Base-by-base conservation (phyloP, 2,329 filamentous ascomycete species). In the Plenodomus biglobosus region DNA sequence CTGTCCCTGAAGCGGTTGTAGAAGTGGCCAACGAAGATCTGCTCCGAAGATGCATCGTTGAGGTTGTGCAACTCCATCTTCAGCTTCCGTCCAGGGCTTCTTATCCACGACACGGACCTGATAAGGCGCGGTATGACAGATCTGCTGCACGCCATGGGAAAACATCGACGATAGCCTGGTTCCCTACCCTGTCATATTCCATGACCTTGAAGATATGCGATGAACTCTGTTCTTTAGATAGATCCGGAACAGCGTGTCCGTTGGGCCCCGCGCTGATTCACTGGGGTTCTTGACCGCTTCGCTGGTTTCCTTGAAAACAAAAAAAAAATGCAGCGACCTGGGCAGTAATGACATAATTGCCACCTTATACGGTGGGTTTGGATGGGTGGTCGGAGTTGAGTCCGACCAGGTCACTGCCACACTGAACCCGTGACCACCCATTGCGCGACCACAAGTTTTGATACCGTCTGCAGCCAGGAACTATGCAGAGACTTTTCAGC, bases 281-380 rank as follows among this genome's bases (percentile, higher is more conserved):
- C 59, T 62, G n/a, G 71, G 68, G 11, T 65, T 60, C 7, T 69
- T 60, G 4, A 73, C 69, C 3, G 73, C 73, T 21, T 68, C 59
- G 21, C 71, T 62, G 75, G 80, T 80, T 37, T 78, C 77, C 59
- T 81, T 81, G 62, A 81, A 78, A 19, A 81, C 59, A 48, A 76
- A 81, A 78, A 19, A 81, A 59, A 48, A 76, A 77, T 19, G 72
- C 70, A 0, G 76, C 76, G 3, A 76, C 76, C 61, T 81, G 78
- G 49, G 81, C 78, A 0, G 77, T 80, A 35, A 81, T 80, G 78
- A 81, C 81, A 77, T 78, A 80, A 46, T 81, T 81, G 57, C 81
- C 79, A 1, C 79, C 79, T 53, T 82, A 78, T 2, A 82, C 79
- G 0, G 78, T 81, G 0, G 77, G 78, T 58, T 81, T 81, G 2